Evolutionary conservation across 768 basidiomycete species (phyloP), one percentile per base, ranked within the genome.

Genomic region (Imleria badia): DNA sequence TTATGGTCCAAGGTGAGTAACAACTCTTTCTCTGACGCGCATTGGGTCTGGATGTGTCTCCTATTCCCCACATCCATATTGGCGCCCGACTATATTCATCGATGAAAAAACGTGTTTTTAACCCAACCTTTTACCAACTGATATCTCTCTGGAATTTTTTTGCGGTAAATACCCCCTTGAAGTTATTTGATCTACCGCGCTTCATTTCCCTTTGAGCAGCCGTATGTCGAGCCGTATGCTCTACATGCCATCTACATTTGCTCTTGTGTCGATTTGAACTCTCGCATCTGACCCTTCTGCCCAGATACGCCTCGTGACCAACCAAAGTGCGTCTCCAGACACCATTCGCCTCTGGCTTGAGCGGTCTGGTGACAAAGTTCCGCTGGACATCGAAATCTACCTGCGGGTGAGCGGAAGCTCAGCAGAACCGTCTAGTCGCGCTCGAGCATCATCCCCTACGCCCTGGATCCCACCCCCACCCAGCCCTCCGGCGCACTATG

Each of bases 311-410:
- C 80, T 91, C 39, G 74, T 85, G 41, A 89, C 89, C 20, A 85
- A 81, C 29, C 85, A 84, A 55, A 76, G 81, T 38, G 76, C 86
- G 10, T 87, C 88, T 29, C 81, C 89, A 26, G 89, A 92, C 64
- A 89, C 85, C 6, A 81, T 92, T 45, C 85, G 90, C 9, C 77
- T 92, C 12, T 92, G 90, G 89, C 77, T 92, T 0, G 89, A 91
- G 67, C 84, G 89, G 26, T 87, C 90, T 13, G 90, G 90, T 17
- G 73, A 77, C 48, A 78, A 71, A 6, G 82, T 85, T 7, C 85
- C 89, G 7, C 78, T 92, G 10, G 90, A 91, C 66, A 88, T 92
- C 55, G 88, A 91, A 66, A 89, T 92, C 44, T 85, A 83, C 66
- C 73, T 92, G 36, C 84, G 83, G 34, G 80, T 85, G 26, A 72